A percentile compares a stretch with the other conserved stretches of the same genome.
These are phyloP conservation scores for Rusavskia elegans DNA, from an alignment of 495 filamentous ascomycete species.

Conservation along the genomic window DNA sequence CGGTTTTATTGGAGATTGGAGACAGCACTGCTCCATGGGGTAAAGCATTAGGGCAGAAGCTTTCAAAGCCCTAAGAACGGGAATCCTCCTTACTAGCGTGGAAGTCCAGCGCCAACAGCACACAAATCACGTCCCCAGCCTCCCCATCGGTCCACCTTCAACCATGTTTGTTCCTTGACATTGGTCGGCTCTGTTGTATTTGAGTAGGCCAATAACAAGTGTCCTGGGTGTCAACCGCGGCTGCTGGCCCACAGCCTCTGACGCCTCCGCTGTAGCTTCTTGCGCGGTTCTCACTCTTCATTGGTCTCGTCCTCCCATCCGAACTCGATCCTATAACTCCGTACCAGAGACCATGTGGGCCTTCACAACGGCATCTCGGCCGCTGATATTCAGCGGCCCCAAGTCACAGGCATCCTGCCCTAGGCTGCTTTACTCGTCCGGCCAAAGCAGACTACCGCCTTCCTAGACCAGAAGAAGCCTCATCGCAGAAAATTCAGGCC, in stretches of 20 bases:
- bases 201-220: neutral
- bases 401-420: neutral
- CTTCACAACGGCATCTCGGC: neutral
- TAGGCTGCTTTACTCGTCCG: neutral
- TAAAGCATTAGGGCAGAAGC: too few species aligned
- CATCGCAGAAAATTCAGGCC: neutral
- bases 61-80: too few species aligned
- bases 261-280: neutral
- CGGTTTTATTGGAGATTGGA: too few species aligned
- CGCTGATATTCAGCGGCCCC: neutral
- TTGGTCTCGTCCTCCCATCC: neutral
- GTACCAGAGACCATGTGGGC: neutral
- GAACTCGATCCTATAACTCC: neutral
- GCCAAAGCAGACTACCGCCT: neutral
- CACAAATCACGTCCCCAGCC: neutral
- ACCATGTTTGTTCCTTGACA: neutral
- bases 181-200: neutral
- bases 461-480: neutral
- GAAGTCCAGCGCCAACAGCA: neutral
- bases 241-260: neutral
- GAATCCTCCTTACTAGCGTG: too few species aligned
- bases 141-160: neutral
- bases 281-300: neutral
- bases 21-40: too few species aligned
- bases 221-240: neutral